A percentile compares a stretch with the other conserved stretches of the same genome.
phyloP scores from a whole-genome alignment of 495 filamentous ascomycete genomes.

The Tuber calosporum region DNA sequence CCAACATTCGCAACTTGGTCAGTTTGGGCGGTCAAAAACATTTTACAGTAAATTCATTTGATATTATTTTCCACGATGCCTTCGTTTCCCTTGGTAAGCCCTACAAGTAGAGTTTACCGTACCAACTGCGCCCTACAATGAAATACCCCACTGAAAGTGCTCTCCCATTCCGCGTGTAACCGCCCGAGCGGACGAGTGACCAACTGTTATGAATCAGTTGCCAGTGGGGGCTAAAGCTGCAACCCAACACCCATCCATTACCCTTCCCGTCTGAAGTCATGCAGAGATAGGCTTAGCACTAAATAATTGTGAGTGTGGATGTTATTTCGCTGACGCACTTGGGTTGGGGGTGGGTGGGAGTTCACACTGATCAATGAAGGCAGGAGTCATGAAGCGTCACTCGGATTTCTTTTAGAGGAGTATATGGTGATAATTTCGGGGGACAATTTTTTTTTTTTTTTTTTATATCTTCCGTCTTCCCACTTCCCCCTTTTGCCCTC shows the following conservation, averaged over 20 bases:
- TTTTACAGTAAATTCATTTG: not conserved
- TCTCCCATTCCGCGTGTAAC: not conserved
- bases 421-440: not conserved
- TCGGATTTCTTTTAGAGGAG: not conserved
- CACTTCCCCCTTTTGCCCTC: not conserved
- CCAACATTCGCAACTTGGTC: not conserved
- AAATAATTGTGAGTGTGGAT: not conserved
- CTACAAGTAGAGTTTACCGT: no score
- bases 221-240: not conserved
- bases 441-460: no score
- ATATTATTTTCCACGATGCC: not conserved
- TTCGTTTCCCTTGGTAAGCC: not conserved
- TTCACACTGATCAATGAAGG: not conserved
- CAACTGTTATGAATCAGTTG: not conserved
- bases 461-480: no score
- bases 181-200: not conserved
- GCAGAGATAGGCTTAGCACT: not conserved
- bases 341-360: no score
- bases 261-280: not conserved
- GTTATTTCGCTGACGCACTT: not conserved
- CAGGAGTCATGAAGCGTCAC: not conserved
- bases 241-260: no score
- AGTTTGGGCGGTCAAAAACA: not conserved
- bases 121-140: not conserved
- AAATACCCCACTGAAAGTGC: not conserved